Evolutionary conservation across 106 monocot genomes (phyloP).

Genomic region (Acorus gramineus): DNA sequence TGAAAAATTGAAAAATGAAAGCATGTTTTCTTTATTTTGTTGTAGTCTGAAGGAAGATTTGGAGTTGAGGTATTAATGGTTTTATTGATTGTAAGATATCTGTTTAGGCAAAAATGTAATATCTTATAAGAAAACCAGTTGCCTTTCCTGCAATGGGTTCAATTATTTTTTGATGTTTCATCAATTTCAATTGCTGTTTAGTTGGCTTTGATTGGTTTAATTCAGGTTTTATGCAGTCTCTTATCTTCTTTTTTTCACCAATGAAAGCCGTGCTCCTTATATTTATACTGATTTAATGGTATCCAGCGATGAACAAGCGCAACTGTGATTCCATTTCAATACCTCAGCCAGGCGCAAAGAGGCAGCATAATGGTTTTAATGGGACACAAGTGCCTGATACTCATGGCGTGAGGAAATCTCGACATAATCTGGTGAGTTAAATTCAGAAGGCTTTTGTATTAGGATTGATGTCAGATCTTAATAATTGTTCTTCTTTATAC

Average conservation of each 20-base stretch:
- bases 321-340: conserved; percentile 18
- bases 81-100: too few species aligned
- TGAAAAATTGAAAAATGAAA: not conserved
- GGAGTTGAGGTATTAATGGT: too few species aligned
- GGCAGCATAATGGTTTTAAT: conserved; percentile 5
- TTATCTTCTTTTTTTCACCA: not conserved
- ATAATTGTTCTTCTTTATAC: not conserved
- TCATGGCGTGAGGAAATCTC: conserved; percentile 1
- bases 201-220: not conserved
- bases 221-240: too few species aligned
- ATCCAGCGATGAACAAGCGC: conserved; percentile 29
- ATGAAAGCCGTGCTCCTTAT: too few species aligned
- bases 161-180: not conserved
- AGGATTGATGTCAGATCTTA: not conserved
- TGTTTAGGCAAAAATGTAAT: too few species aligned
- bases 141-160: too few species aligned
- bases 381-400: not conserved
- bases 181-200: not conserved
- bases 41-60: not conserved
- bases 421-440: conserved; percentile 6
- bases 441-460: not conserved
- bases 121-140: too few species aligned
- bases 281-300: not conserved
- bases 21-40: too few species aligned
- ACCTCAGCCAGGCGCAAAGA: conserved; percentile 12